Conservation (phyloP, 1,139 yeast species). For the Debaryomyces udenii region DNA sequence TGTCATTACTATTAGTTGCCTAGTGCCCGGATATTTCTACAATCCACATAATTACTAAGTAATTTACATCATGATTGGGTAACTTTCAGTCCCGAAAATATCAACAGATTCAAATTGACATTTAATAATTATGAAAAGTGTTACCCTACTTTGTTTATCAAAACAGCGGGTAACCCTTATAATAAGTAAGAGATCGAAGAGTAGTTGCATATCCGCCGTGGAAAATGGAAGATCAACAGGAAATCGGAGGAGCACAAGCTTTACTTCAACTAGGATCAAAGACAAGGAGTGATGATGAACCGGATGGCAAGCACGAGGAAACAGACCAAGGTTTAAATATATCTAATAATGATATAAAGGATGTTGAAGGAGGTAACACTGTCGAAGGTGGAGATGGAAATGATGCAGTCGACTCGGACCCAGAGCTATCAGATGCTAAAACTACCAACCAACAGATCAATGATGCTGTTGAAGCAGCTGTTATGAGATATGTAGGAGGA, state of each 20-base stretch:
- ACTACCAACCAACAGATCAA: constrained; percentile 44
- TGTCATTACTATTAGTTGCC: no score
- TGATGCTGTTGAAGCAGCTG: constrained; percentile 74
- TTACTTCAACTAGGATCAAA: constrained; percentile 45
- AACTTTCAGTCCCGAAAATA: neutral
- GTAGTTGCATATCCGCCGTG: constrained; percentile 14
- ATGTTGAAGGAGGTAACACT: constrained; percentile 14
- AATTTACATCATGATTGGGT: neutral
- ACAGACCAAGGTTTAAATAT: constrained; percentile 8
- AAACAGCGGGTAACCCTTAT: constrained; percentile 25
- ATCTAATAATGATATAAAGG: constrained; percentile 13
- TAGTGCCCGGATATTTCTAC: no score
- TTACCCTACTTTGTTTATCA: constrained; percentile 16
- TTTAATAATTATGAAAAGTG: constrained; percentile 5
- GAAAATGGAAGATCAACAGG: constrained; percentile 40
- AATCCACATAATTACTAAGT: no score
- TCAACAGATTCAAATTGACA: constrained; percentile 9
- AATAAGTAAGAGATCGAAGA: constrained; percentile 2
- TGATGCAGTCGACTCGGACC: constrained; percentile 19
- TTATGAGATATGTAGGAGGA: constrained; percentile 69
- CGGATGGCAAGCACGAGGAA: constrained; percentile 12
- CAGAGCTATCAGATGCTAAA: constrained; percentile 28
- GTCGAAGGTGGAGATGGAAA: constrained; percentile 13
- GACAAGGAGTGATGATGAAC: constrained; percentile 25
- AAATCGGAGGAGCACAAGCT: constrained; percentile 52